Conservation (phyloP, 306 rosid genomes). For the Astragalus glycyphyllos region DNA sequence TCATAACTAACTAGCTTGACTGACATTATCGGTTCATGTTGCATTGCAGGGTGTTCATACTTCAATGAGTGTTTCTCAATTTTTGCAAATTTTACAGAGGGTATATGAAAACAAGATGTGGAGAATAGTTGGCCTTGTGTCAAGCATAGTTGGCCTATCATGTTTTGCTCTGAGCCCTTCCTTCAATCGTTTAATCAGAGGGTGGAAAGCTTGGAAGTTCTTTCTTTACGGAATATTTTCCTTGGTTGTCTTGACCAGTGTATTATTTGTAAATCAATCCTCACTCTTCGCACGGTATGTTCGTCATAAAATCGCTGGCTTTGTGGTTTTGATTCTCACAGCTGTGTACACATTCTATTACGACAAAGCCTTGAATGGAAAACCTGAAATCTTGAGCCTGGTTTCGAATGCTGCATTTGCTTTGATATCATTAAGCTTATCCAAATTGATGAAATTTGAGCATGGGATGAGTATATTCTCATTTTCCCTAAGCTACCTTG, state of each 20-base stretch:
- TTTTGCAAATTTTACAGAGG: neutral
- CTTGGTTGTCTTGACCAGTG: neutral
- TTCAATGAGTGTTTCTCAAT: neutral
- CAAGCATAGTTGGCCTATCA: neutral
- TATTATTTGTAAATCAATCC: neutral
- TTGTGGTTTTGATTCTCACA: neutral
- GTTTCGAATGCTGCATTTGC: slow-evolving; percentile 10
- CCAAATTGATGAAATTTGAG: neutral
- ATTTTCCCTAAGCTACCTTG: neutral
- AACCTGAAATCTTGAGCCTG: neutral
- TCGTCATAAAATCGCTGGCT: neutral
- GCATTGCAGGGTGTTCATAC: neutral
- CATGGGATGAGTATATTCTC: neutral
- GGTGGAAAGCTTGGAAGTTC: slow-evolving; percentile 4
- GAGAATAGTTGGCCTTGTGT: slow-evolving; percentile 1
- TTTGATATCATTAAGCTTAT: slow-evolving; percentile 6
- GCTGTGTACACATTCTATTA: neutral
- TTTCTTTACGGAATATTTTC: neutral
- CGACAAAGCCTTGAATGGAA: neutral
- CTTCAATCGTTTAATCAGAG: neutral
- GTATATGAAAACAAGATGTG: neutral
- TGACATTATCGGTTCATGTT: neutral
- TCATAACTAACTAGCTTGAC: too few species aligned
- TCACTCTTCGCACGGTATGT: too few species aligned
- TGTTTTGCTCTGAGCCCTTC: slow-evolving; percentile 17